These are phyloP conservation scores for Erodium trifolium DNA, from an alignment of 441 rosid genomes.

Conservation along the genomic window DNA sequence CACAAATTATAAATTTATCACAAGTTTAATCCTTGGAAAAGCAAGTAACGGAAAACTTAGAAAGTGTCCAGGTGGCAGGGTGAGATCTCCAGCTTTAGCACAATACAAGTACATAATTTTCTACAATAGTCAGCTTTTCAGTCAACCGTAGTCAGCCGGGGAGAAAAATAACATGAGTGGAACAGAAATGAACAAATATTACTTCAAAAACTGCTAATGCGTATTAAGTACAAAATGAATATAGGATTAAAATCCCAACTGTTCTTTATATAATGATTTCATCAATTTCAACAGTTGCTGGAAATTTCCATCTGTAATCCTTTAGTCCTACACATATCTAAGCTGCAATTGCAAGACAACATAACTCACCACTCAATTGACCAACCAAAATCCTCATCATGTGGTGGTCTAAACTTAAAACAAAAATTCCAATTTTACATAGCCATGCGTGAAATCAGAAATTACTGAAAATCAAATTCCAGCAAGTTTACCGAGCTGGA, in stretches of 20 bases:
- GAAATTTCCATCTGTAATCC: conserved; percentile 11
- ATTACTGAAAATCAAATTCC: conserved; percentile 25
- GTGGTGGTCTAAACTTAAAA: conserved; percentile 12
- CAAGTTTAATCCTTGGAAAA: too few relatives aligned
- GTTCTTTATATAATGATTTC: conserved; percentile 6
- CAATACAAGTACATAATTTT: too few relatives aligned
- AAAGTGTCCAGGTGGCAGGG: too few relatives aligned
- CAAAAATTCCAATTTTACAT: conserved; percentile 21
- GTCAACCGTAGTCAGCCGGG: too few relatives aligned
- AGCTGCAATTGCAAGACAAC: conserved; percentile 25
- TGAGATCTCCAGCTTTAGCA: too few relatives aligned
- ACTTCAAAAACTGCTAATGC: too few relatives aligned
- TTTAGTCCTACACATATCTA: conserved; percentile 15
- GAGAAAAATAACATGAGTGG: too few relatives aligned
- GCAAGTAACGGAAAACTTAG: too few relatives aligned
- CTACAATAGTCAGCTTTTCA: too few relatives aligned
- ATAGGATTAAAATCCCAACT: conserved; percentile 11
- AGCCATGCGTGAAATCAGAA: conserved; percentile 23
- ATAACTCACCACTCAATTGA: conserved; percentile 27
- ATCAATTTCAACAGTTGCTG: conserved; percentile 13
- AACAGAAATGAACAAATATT: too few relatives aligned
- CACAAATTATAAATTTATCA: too few relatives aligned
- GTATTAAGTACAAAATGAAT: conserved; percentile 8
- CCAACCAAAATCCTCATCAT: too few relatives aligned
- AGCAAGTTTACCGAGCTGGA: conserved; percentile 15